These are phyloP conservation scores for Daldinia eschscholtzii DNA, from an alignment of 2,329 filamentous ascomycete species.

Conservation along the genomic window DNA sequence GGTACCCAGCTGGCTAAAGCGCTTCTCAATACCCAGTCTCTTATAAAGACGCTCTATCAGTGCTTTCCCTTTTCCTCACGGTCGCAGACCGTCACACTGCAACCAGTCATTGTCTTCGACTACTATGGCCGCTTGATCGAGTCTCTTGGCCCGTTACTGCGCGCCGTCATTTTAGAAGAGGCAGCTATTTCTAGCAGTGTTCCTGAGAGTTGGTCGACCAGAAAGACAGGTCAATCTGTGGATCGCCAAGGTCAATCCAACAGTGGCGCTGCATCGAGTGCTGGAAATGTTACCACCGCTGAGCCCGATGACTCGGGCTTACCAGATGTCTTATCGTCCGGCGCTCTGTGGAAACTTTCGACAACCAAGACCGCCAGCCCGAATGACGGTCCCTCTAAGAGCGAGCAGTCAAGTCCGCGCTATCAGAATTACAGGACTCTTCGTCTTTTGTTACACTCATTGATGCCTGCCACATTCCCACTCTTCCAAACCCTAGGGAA, in stretches of 20 bases:
- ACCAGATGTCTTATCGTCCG: slow-evolving; percentile 46
- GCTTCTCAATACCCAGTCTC: slow-evolving; percentile 79
- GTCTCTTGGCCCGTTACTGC: slow-evolving; percentile 81
- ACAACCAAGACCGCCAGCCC: slow-evolving; percentile 35
- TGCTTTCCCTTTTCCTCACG: slow-evolving; percentile 79
- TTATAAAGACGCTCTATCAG: slow-evolving; percentile 80
- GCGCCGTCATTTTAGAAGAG: slow-evolving; percentile 87
- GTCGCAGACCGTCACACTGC: slow-evolving; percentile 74
- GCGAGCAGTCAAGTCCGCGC: slow-evolving; percentile 54
- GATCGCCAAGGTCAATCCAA: slow-evolving; percentile 36
- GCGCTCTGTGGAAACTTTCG: slow-evolving; percentile 46
- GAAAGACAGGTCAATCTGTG: slow-evolving; percentile 43
- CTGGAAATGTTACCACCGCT: slow-evolving; percentile 22
- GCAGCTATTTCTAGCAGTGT: slow-evolving; percentile 79
- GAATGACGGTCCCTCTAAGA: slow-evolving; percentile 42
- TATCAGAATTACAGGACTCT: slow-evolving; percentile 83
- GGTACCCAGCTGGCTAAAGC: slow-evolving; percentile 86
- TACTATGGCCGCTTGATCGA: slow-evolving; percentile 81
- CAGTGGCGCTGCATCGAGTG: slow-evolving; percentile 24
- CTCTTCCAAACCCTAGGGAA: slow-evolving; percentile 90
- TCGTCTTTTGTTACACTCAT: slow-evolving; percentile 79
- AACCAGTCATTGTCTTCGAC: slow-evolving; percentile 84
- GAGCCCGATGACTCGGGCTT: slow-evolving; percentile 50
- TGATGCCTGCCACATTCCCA: slow-evolving; percentile 83
- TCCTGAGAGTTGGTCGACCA: slow-evolving; percentile 73